A percentile compares a stretch with the other conserved stretches of the same genome.
These are phyloP conservation scores for Aureobasidium sp. DNA, from an alignment of 2,329 filamentous ascomycete genomes.

Conservation along the genomic window DNA sequence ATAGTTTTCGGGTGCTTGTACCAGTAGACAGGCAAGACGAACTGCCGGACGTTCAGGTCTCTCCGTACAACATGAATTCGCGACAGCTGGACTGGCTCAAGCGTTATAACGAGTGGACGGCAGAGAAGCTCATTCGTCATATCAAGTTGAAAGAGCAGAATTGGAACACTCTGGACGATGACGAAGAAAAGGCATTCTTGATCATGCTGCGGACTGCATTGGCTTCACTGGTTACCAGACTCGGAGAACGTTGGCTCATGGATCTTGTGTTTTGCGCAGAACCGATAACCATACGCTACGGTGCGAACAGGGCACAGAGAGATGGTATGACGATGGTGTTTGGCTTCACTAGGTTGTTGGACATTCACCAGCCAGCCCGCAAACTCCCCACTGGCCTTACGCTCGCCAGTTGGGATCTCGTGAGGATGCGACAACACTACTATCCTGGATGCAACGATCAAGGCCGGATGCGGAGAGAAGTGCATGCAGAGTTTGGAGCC, in stretches of 20 bases:
- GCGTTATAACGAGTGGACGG: slow-evolving; percentile 27
- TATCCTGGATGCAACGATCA: slow-evolving; percentile 39
- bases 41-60: slow-evolving; percentile 37
- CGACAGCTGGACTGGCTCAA: slow-evolving; percentile 26
- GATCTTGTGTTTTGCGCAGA: slow-evolving; percentile 36
- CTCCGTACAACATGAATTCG: slow-evolving; percentile 22
- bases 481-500: slow-evolving; percentile 38
- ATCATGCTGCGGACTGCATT: slow-evolving; percentile 27
- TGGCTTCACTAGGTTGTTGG: slow-evolving; percentile 37
- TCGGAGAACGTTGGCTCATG: slow-evolving; percentile 33
- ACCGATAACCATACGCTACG: slow-evolving; percentile 28
- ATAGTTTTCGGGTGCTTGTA: slow-evolving; percentile 37
- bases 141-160: slow-evolving; percentile 13
- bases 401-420: slow-evolving; percentile 27
- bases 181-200: slow-evolving; percentile 30
- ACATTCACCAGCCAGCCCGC: slow-evolving; percentile 30
- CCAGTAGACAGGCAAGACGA: slow-evolving; percentile 31
- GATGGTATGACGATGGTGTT: slow-evolving; percentile 31
- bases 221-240: slow-evolving; percentile 21
- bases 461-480: slow-evolving; percentile 34
- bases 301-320: slow-evolving; percentile 14
- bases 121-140: slow-evolving; percentile 16
- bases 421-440: slow-evolving; percentile 35
- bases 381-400: slow-evolving; percentile 16
- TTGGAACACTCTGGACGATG: slow-evolving; percentile 17